Percentiles rank a stretch among this genome's conserved stretches.
Conservation (phyloP, 768 basidiomycete genomes). For the Tricholoma sp. region DNA sequence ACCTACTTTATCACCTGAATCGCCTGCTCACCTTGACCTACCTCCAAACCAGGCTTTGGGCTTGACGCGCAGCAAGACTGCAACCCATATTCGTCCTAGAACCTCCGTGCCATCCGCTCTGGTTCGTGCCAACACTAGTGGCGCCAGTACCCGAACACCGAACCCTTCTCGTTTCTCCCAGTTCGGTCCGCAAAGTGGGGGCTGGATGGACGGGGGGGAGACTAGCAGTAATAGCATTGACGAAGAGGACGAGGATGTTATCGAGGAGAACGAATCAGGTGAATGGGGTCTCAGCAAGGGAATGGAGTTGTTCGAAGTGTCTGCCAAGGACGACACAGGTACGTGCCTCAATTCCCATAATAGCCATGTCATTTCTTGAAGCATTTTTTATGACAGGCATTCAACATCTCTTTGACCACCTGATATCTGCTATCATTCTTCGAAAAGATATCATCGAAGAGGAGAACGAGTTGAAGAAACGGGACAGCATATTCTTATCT, state of each 20-base stretch:
- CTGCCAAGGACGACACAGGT: conserved; percentile 86
- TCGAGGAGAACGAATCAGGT: conserved; percentile 65
- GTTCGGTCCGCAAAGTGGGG: conserved; percentile 35
- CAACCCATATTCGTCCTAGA: conserved; percentile 40
- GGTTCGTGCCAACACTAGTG: conserved; percentile 46
- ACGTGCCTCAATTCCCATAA: conserved; percentile 22
- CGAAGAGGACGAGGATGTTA: conserved; percentile 58
- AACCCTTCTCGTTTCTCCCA: conserved; percentile 58
- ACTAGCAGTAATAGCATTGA: conserved; percentile 41
- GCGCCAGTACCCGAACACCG: conserved; percentile 37
- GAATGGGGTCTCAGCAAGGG: conserved; percentile 79
- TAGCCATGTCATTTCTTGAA: conserved; percentile 5
- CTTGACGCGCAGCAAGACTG: conserved; percentile 47
- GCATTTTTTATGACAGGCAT: conserved; percentile 51
- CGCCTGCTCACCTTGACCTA: conserved; percentile 60
- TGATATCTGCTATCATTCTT: conserved; percentile 76
- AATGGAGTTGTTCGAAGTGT: conserved; percentile 89
- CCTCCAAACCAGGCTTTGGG: conserved; percentile 48
- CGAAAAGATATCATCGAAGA: conserved; percentile 75
- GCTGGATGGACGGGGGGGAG: conserved; percentile 2
- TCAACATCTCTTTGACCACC: conserved; percentile 68
- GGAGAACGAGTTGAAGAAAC: conserved; percentile 74
- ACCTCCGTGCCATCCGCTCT: conserved; percentile 37
- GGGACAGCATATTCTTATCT: conserved; percentile 79
- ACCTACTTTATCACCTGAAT: conserved; percentile 45